Conservation (phyloP, 108 stramenopile genomes). For the Pseudonitzschia pungens region DNA sequence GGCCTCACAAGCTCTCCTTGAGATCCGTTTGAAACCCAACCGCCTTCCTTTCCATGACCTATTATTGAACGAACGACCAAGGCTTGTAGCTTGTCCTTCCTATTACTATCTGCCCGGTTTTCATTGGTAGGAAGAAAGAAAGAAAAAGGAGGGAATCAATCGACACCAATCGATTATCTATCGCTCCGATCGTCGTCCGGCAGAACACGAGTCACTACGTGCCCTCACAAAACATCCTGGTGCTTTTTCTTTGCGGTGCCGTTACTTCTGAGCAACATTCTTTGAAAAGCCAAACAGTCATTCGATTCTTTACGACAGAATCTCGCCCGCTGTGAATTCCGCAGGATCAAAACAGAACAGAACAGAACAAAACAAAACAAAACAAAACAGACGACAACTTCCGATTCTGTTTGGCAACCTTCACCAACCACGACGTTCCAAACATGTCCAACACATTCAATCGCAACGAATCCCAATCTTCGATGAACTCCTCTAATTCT, state of each 20-base stretch:
- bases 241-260: no score
- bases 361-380: no score
- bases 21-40: constrained; percentile 1
- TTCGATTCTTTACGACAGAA: no score
- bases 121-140: neutral
- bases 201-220: no score
- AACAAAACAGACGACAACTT: no score
- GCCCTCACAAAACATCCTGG: no score
- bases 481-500: neutral
- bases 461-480: neutral
- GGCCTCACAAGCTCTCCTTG: constrained; percentile 13
- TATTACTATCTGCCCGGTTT: neutral
- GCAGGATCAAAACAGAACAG: no score
- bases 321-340: no score
- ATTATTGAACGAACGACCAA: neutral
- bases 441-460: neutral
- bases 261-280: no score
- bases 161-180: neutral
- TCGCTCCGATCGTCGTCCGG: no score
- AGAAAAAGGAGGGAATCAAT: neutral
- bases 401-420: no score
- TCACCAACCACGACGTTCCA: neutral
- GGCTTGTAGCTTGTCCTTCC: constrained; percentile 16
- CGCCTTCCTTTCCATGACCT: neutral
- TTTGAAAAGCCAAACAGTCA: no score